Base-by-base conservation (phyloP, 352 stramenopile species). In the Globisporangium recalcitrans region DNA sequence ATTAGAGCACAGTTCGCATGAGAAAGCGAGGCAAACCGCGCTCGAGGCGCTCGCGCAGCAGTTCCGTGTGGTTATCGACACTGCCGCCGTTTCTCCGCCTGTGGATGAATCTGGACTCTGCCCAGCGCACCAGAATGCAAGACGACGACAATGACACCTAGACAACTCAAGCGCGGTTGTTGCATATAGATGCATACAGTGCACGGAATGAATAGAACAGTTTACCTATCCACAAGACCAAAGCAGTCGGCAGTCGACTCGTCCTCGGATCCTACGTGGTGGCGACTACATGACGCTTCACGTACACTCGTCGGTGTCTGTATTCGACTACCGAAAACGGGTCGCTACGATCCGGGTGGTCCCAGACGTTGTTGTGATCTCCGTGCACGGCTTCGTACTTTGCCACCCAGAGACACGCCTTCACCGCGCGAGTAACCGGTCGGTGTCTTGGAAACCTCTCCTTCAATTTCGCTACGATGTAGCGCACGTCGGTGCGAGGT, bases 391-490 rank as follows among this genome's bases (percentile, higher is more conserved):
- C 65, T 56, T 73, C 72, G 58, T 74, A 84, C 52, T 67, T 64
- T 49, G 78, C 71, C 21, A 84, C 54, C 74, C 74, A 87, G 9
- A 84, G 51, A 9, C 80, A 73, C 3, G 69, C 73, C 63, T 82
- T 71, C n/a, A 87, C 34, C 13, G n/a, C 7, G 11, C 52, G 52
- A 10, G 1, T 34, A 1, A 16, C 31, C 5, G 52, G 52, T 14
- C 9, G 11, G 13, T 31, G 10, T 1, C 31, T 16, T n/a, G 52
- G 52, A 7, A 49, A 21, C 52, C 36, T 48, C 32, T 21, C 52
- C 26, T 59, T 59, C 4, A 36, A 19, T 14, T 34, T 19, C 10
- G 21, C 32, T 3, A 19, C 11, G 9, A 59, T 8, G 8, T 49
- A 19, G 4, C 22, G 7, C 22, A 59, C 21, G 6, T 32, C 11